Percentiles rank a stretch among this genome's conserved stretches.
phyloP scores from a whole-genome alignment of 768 basidiomycete genomes.

The Leccinum pellstonianum region DNA sequence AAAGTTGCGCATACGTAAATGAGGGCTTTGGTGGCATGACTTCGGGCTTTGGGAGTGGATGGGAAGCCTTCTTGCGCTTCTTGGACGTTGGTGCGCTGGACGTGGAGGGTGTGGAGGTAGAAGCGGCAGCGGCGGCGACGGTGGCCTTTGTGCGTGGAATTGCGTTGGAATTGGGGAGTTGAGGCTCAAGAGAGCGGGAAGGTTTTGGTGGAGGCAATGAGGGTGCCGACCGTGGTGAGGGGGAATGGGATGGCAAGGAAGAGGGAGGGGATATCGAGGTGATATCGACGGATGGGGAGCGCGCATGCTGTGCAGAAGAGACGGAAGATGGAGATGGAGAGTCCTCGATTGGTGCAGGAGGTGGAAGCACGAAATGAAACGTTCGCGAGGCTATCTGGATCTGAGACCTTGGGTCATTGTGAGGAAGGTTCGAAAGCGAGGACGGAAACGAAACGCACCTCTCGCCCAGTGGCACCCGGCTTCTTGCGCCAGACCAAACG shows the following conservation, averaged over 20 bases:
- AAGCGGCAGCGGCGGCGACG: not conserved
- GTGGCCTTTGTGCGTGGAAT: slow-evolving; percentile 46
- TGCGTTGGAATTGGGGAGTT: slow-evolving; percentile 63
- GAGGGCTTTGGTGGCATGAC: slow-evolving; percentile 88
- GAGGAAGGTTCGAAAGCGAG: slow-evolving; percentile 3
- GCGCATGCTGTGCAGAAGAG: slow-evolving; percentile 62
- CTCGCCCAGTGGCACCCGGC: slow-evolving; percentile 80
- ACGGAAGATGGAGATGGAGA: slow-evolving; percentile 78
- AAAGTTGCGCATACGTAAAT: slow-evolving; percentile 88
- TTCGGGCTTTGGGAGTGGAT: slow-evolving; percentile 53
- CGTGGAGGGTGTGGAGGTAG: slow-evolving; percentile 24
- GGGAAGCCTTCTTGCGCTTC: slow-evolving; percentile 67
- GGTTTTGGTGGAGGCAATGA: slow-evolving; percentile 45
- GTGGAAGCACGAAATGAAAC: slow-evolving; percentile 95
- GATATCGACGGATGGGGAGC: slow-evolving; percentile 82
- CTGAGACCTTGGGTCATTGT: slow-evolving; percentile 68
- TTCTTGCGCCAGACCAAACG: slow-evolving; percentile 89
- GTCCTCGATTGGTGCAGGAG: slow-evolving; percentile 76
- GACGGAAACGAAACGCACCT: slow-evolving; percentile 48
- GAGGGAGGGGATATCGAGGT: slow-evolving; percentile 82
- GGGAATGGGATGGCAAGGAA: slow-evolving; percentile 74
- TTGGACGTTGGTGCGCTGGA: slow-evolving; percentile 39
- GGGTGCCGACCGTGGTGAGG: slow-evolving; percentile 52
- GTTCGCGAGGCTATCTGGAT: slow-evolving; percentile 97
- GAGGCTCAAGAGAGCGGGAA: slow-evolving; percentile 46